phyloP scores from a whole-genome alignment of 352 stramenopile species.

The Phytophthora megakarya region DNA sequence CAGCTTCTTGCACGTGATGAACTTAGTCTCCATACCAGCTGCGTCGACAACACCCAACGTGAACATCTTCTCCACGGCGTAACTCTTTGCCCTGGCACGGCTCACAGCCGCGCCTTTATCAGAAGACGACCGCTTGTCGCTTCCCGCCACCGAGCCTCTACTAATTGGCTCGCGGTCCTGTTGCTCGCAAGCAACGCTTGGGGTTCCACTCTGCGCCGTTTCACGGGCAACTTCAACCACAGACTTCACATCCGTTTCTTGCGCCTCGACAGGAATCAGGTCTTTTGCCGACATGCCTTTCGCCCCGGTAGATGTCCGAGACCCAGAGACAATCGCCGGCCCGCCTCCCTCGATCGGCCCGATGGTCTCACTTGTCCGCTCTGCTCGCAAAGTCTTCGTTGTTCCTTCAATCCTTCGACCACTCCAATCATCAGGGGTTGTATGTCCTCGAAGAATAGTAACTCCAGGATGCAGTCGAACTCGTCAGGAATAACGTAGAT shows the following conservation, averaged over 20 bases:
- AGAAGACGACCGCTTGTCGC: too few species aligned
- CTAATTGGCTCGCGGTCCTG: too few species aligned
- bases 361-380: not conserved
- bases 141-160: too few species aligned
- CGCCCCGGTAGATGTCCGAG: conserved; percentile 8
- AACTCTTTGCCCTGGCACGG: not conserved
- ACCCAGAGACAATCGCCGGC: not conserved
- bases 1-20: conserved; percentile 9
- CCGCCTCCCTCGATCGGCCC: not conserved
- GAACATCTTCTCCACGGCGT: not conserved
- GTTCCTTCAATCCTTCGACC: conserved; percentile 12
- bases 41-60: not conserved
- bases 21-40: not conserved
- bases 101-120: too few species aligned
- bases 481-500: conserved; percentile 2
- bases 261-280: not conserved
- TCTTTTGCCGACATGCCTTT: not conserved
- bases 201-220: not conserved
- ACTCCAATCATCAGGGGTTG: conserved; percentile 8
- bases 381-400: not conserved
- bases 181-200: not conserved
- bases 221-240: not conserved
- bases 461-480: conserved; percentile 15
- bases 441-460: conserved; percentile 19
- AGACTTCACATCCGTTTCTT: not conserved